Percentiles rank a stretch among this genome's conserved stretches.
Conservation (phyloP, 169 alveolate species). For the Plasmodium vivax region DNA sequence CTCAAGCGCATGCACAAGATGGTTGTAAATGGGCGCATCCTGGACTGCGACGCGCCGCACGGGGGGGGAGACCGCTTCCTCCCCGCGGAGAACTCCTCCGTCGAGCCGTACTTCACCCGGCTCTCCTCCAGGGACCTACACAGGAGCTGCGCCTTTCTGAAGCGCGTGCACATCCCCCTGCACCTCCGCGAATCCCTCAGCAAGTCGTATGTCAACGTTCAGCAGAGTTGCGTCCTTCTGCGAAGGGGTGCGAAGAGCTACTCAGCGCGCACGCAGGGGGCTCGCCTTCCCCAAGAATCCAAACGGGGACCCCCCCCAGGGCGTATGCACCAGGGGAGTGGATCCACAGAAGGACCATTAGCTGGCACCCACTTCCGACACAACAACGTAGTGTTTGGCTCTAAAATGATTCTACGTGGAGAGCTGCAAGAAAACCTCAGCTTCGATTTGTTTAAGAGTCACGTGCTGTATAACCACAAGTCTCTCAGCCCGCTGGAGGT, state of each 20-base stretch:
- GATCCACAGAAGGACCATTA: neutral
- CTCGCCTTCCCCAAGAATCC: neutral
- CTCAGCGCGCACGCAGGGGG: neutral
- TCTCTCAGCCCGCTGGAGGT: constrained; percentile 76
- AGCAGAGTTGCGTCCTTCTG: constrained; percentile 13
- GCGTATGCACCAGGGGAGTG: neutral
- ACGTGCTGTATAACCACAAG: constrained; percentile 74
- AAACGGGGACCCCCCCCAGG: neutral
- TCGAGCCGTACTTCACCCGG: constrained; percentile 3
- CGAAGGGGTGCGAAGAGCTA: neutral
- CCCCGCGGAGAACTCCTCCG: neutral
- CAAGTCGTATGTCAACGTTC: constrained; percentile 7
- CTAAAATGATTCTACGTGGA: constrained; percentile 78
- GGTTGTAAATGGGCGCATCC: constrained; percentile 39
- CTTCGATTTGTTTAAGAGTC: constrained; percentile 72
- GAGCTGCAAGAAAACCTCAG: constrained; percentile 65
- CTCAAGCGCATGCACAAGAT: constrained; percentile 69
- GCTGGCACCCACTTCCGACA: constrained; percentile 7
- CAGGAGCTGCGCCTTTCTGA: neutral
- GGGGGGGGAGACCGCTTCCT: neutral
- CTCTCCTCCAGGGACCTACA: constrained; percentile 14
- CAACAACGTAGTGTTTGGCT: constrained; percentile 71
- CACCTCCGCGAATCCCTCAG: constrained; percentile 16
- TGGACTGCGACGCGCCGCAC: constrained; percentile 10
- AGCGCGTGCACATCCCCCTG: constrained; percentile 27